Evolutionary conservation across 306 rosid genomes (phyloP), one percentile per base, ranked within the genome.

Genomic region (Pueraria montana): DNA sequence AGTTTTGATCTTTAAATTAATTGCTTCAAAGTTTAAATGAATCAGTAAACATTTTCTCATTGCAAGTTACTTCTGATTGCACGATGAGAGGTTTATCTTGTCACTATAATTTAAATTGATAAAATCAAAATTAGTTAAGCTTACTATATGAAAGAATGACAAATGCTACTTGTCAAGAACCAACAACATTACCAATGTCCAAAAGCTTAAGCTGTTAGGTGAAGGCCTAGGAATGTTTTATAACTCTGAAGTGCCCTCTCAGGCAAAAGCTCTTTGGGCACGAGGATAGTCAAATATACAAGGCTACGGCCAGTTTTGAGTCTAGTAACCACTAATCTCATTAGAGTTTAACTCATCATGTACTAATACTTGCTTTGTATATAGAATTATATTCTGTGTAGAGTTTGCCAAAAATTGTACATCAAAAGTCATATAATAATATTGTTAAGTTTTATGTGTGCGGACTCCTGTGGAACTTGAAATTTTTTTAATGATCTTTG

Each of bases 401-500:
- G 20, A 63, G 68, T 62, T 62, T 16, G 16, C 8, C 61, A 65
- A 48, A 20, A 50, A 3, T 55, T 20, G 32, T 23, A 49, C 26
- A 11, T 43, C 13, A 13, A 6, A 43, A 32, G 49, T 17, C 61
- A 80, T 79, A 21, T 30, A 73, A 79, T 80, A 13, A 43, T 9
- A 20, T 30, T 76, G 40, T 74, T 73, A 30, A 78, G 46, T 65
- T 80, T n/a, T 45, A n/a, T 40, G 36, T 74, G 72, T 49, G 5
- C 77, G 27, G 73, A 81, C 50, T 49, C 66, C 43, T 30, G 11
- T 61, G 68, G 67, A 85, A 38, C 81, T 52, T 77, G 40, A n/a
- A n/a, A 26, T 16, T 78, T n/a, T 78, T 45, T 43, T 77, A 18
- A 70, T 74, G 42, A 80, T 82, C 76, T 45, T 83, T 81, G 88